A percentile compares a stretch with the other conserved stretches of the same genome.
Evolutionary conservation across 2,329 filamentous ascomycete species (phyloP).

Genomic region (Colletotrichum destructivum): DNA sequence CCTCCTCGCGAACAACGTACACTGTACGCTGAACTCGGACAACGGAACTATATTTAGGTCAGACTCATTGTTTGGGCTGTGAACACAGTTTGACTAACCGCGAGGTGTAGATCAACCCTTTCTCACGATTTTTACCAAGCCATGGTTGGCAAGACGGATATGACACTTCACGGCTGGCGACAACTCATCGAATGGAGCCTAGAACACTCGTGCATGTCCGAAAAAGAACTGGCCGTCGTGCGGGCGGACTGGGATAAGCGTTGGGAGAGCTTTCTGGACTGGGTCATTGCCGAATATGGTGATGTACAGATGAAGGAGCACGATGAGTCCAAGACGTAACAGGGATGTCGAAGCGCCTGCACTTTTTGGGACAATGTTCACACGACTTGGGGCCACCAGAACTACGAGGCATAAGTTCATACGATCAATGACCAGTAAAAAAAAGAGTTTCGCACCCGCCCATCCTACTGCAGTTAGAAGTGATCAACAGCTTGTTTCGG

Average conservation of each 20-base stretch:
- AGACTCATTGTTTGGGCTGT: constrained; percentile 37
- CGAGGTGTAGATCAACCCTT: constrained; percentile 71
- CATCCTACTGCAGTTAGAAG: neutral
- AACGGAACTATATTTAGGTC: constrained; percentile 82
- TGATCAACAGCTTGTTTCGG: neutral
- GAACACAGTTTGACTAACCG: constrained; percentile 30
- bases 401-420: neutral
- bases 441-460: neutral
- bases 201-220: constrained; percentile 69
- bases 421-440: neutral
- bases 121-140: constrained; percentile 85
- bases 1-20: constrained; percentile 79
- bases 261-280: constrained; percentile 73
- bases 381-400: neutral
- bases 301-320: constrained; percentile 10
- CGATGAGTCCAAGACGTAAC: neutral
- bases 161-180: constrained; percentile 80
- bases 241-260: constrained; percentile 63
- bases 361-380: neutral
- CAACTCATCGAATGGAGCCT: constrained; percentile 77
- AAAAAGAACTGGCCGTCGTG: constrained; percentile 56
- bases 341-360: neutral
- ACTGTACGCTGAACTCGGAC: constrained; percentile 82
- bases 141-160: constrained; percentile 77
- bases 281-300: constrained; percentile 63